Percentiles rank a stretch among this genome's conserved stretches.
Conservation (phyloP, 305 asterid species). For the Rubia peregrina region DNA sequence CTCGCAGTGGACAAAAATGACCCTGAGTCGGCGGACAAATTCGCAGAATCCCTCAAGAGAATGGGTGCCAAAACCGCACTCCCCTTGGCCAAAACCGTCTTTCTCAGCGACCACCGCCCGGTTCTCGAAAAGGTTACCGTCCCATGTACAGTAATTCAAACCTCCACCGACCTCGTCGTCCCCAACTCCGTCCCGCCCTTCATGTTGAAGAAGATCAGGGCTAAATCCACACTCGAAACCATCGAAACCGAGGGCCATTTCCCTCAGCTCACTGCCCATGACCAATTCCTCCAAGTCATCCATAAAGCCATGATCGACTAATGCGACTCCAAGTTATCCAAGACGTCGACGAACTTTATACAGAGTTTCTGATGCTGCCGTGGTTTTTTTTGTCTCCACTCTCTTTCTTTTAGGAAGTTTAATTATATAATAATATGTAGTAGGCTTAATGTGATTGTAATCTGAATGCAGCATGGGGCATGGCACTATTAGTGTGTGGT, state of each 20-base stretch:
- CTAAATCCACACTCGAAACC: constrained; percentile 31
- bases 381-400: neutral
- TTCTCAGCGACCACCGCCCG: constrained; percentile 44
- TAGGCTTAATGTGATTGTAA: neutral
- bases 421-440: neutral
- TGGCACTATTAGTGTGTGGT: constrained; percentile 8
- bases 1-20: constrained; percentile 45
- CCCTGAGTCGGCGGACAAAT: constrained; percentile 38
- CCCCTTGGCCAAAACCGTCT: constrained; percentile 56
- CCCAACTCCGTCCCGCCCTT: constrained; percentile 49
- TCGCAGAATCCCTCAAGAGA: constrained; percentile 34
- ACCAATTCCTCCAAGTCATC: constrained; percentile 44
- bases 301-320: constrained; percentile 24
- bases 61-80: constrained; percentile 54
- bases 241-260: constrained; percentile 60
- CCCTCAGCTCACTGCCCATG: constrained; percentile 69
- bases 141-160: constrained; percentile 54
- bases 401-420: too few relatives aligned
- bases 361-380: neutral
- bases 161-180: constrained; percentile 50
- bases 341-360: neutral
- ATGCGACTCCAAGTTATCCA: too few relatives aligned
- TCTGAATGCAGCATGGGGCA: neutral
- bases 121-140: constrained; percentile 43
- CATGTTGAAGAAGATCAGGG: constrained; percentile 47